Percentiles rank a stretch among this genome's conserved stretches.
These are phyloP conservation scores for Anisodus tanguticus DNA, from an alignment of 257 asterid species.

Conservation along the genomic window DNA sequence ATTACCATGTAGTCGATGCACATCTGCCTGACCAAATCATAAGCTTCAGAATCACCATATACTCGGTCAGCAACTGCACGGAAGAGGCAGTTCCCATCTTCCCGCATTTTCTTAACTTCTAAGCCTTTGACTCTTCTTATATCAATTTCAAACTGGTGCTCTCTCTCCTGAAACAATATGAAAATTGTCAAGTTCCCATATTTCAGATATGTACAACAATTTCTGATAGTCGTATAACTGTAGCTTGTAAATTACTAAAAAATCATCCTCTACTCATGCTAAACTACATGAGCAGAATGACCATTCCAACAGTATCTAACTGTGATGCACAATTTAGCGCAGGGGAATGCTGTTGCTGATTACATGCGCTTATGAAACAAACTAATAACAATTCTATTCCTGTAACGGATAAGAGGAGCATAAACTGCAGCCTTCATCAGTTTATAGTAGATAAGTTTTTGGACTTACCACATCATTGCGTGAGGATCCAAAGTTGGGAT, in stretches of 20 bases:
- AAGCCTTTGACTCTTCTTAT: conserved; percentile 85
- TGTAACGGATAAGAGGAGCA: not conserved
- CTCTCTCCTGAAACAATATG: conserved; percentile 75
- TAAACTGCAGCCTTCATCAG: conserved; percentile 1
- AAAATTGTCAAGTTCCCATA: not conserved
- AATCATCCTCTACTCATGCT: conserved; percentile 13
- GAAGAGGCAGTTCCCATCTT: conserved; percentile 97
- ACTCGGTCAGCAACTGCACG: conserved; percentile 99
- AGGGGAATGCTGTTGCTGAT: not conserved
- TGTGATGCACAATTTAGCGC: not conserved
- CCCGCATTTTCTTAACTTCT: conserved; percentile 93
- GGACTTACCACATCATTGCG: conserved; percentile 85
- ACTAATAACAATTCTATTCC: not conserved
- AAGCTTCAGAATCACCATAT: conserved; percentile 91
- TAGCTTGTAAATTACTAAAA: not conserved
- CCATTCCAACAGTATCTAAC: conserved; percentile 10
- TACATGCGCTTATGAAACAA: not conserved
- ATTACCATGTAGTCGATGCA: conserved; percentile 98
- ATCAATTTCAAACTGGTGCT: conserved; percentile 85
- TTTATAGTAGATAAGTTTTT: not conserved
- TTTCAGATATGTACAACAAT: not conserved
- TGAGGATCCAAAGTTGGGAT: conserved; percentile 64
- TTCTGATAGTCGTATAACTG: not conserved
- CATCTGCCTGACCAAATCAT: conserved; percentile 96
- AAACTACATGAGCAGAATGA: not conserved